Percentiles rank a stretch among this genome's conserved stretches.
phyloP scores from a whole-genome alignment of 2,329 filamentous ascomycete genomes.

The Hymenoscyphus linearis region DNA sequence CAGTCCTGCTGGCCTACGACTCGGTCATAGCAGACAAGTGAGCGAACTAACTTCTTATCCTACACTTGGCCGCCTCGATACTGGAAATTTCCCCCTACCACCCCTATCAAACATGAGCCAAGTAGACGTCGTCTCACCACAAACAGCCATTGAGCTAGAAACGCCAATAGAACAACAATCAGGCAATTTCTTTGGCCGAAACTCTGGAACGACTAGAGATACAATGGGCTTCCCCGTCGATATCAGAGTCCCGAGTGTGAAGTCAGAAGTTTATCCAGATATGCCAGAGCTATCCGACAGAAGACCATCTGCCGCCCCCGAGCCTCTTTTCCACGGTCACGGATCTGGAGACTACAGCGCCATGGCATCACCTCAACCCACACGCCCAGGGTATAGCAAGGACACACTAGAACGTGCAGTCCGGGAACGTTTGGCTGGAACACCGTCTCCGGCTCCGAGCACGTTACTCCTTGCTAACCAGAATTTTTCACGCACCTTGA shows the following conservation, averaged over 20 bases:
- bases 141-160: background rate
- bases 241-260: background rate
- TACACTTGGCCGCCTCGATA: background rate
- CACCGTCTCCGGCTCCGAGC: background rate
- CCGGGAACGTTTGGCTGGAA: background rate
- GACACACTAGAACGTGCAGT: background rate
- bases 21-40: background rate
- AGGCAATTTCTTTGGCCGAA: background rate
- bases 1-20: background rate
- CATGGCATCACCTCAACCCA: background rate
- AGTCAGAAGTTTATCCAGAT: background rate
- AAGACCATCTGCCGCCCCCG: background rate
- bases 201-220: background rate
- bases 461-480: background rate
- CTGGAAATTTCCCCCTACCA: background rate
- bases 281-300: background rate
- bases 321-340: background rate
- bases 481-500: background rate
- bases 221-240: conserved; percentile 9
- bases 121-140: background rate
- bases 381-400: background rate
- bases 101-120: background rate
- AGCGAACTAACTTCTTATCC: background rate
- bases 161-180: background rate
- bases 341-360: background rate